Conservation (phyloP, 176 grass and related monocot genomes). For the Dactylis glomerata region DNA sequence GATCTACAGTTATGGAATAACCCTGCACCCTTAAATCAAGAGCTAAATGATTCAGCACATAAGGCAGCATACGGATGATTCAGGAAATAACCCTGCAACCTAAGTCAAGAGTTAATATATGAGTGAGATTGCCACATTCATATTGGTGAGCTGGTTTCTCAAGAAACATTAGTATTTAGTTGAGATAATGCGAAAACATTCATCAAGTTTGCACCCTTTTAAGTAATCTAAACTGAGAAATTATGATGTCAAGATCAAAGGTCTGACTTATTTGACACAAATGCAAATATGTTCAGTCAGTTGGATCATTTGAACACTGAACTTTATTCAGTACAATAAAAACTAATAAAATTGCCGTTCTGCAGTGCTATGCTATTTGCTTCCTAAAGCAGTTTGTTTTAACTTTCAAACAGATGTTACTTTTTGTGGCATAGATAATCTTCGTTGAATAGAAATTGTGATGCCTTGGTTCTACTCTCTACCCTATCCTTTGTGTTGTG, state of each 20-base stretch:
- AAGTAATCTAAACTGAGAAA: background rate
- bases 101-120: background rate
- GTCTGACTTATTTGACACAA: background rate
- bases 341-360: background rate
- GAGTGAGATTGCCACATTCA: background rate
- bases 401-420: background rate
- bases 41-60: background rate
- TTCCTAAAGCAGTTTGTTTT: conserved; percentile 10
- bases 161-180: background rate
- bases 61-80: background rate
- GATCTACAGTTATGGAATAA: background rate
- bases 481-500: background rate
- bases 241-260: background rate
- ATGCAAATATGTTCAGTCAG: background rate
- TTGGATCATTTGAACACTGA: background rate
- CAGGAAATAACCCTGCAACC: background rate
- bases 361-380: background rate
- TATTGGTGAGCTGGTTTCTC: background rate
- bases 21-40: background rate
- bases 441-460: conserved; percentile 7
- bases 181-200: background rate
- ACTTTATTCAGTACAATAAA: background rate
- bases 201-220: background rate
- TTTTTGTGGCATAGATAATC: background rate
- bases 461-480: background rate